These are phyloP conservation scores for Torulaspora quercuum DNA, from an alignment of 805 yeast species.

Conservation along the genomic window DNA sequence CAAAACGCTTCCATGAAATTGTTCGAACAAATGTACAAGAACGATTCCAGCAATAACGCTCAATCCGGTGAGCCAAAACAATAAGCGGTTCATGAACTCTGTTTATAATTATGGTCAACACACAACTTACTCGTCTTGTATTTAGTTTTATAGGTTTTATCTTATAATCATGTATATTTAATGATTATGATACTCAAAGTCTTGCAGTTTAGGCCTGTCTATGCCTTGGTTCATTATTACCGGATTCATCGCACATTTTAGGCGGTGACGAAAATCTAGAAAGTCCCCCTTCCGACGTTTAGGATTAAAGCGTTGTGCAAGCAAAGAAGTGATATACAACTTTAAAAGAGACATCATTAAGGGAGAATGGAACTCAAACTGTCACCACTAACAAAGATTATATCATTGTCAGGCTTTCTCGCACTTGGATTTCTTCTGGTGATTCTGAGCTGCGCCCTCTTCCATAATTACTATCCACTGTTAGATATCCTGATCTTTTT, in stretches of 20 bases:
- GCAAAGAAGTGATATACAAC: neutral
- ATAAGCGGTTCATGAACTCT: conserved; percentile 12
- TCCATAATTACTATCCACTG: conserved; percentile 88
- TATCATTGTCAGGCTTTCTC: conserved; percentile 46
- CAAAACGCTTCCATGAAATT: conserved; percentile 72
- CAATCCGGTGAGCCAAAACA: conserved; percentile 26
- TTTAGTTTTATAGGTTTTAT: conserved; percentile 15
- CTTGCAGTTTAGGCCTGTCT: no score
- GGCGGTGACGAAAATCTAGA: conserved; percentile 1
- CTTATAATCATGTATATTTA: conserved; percentile 13
- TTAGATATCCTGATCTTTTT: conserved; percentile 64
- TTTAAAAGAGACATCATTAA: no score
- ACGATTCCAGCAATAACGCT: conserved; percentile 24
- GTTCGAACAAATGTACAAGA: conserved; percentile 57
- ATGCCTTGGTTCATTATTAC: no score
- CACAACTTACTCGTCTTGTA: conserved; percentile 13
- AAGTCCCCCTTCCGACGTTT: neutral
- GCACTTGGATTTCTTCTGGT: conserved; percentile 89
- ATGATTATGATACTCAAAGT: conserved; percentile 10
- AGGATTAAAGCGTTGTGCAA: neutral
- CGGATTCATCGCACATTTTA: no score
- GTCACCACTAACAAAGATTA: conserved; percentile 36
- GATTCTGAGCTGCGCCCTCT: conserved; percentile 82
- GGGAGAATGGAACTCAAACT: conserved; percentile 32
- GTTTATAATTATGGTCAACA: conserved; percentile 10